Percentiles rank a stretch among this genome's conserved stretches.
phyloP scores from a whole-genome alignment of 106 monocot genomes.

The Allium sativum region DNA sequence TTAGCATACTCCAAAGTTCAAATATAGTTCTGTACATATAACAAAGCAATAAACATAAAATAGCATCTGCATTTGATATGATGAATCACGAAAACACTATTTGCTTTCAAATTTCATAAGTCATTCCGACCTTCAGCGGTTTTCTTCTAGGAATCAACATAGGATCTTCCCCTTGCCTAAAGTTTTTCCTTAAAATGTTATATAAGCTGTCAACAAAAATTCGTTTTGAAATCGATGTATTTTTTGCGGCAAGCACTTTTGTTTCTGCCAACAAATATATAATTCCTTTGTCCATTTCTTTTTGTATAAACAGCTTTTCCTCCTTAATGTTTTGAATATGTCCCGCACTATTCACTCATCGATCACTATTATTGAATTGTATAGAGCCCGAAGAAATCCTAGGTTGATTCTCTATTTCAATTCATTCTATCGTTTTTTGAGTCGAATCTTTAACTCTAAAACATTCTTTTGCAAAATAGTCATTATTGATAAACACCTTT shows the following conservation, averaged over 20 bases:
- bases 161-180: constrained; percentile 31
- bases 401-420: constrained; percentile 4
- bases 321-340: constrained; percentile 13
- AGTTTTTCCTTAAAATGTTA: constrained; percentile 39
- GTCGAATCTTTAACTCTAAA: not conserved
- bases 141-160: constrained; percentile 28
- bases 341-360: not conserved
- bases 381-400: constrained; percentile 17
- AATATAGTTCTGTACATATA: too few species aligned
- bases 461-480: constrained; percentile 13
- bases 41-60: too few species aligned
- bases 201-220: constrained; percentile 33
- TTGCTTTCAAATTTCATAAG: too few species aligned
- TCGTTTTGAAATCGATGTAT: constrained; percentile 32
- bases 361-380: not conserved
- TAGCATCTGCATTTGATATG: too few species aligned
- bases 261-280: constrained; percentile 44
- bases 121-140: constrained; percentile 45
- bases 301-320: constrained; percentile 43
- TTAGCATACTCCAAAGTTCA: too few species aligned
- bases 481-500: constrained; percentile 36
- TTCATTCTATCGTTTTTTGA: not conserved
- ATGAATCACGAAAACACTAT: too few species aligned
- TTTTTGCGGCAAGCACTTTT: constrained; percentile 28
- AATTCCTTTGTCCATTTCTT: constrained; percentile 52